These are phyloP conservation scores for Pseudopediastrum boryanum DNA, from an alignment of 139 green algal species.

Conservation along the genomic window DNA sequence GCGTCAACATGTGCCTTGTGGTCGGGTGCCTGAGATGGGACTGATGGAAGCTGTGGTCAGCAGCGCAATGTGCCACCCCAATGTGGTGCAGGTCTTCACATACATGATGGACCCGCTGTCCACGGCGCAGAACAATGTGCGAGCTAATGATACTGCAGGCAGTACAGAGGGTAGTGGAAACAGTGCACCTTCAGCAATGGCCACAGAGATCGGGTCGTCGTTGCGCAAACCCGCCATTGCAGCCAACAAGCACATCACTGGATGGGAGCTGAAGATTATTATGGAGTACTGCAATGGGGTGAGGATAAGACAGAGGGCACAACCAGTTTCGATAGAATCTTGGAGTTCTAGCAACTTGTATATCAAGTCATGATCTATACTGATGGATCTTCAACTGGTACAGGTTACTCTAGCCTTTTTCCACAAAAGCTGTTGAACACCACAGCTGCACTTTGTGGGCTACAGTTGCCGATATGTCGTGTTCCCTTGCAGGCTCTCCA, in stretches of 20 bases:
- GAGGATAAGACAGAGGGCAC: no score
- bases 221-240: not conserved
- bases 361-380: no score
- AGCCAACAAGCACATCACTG: not conserved
- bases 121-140: not conserved
- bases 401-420: no score
- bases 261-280: conserved; percentile 47
- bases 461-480: no score
- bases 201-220: no score
- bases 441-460: no score
- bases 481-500: no score
- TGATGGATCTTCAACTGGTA: no score
- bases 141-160: not conserved
- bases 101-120: conserved; percentile 32
- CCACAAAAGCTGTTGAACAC: no score
- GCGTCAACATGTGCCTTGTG: not conserved
- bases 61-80: conserved; percentile 24
- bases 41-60: conserved; percentile 35
- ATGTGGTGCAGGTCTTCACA: conserved; percentile 36
- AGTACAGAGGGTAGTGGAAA: not conserved
- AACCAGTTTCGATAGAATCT: no score
- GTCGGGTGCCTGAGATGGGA: conserved; percentile 13
- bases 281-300: conserved; percentile 60
- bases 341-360: no score
- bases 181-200: no score